Evolutionary conservation across 2,329 filamentous ascomycete species (phyloP).

Genomic region (Claviceps sp.): DNA sequence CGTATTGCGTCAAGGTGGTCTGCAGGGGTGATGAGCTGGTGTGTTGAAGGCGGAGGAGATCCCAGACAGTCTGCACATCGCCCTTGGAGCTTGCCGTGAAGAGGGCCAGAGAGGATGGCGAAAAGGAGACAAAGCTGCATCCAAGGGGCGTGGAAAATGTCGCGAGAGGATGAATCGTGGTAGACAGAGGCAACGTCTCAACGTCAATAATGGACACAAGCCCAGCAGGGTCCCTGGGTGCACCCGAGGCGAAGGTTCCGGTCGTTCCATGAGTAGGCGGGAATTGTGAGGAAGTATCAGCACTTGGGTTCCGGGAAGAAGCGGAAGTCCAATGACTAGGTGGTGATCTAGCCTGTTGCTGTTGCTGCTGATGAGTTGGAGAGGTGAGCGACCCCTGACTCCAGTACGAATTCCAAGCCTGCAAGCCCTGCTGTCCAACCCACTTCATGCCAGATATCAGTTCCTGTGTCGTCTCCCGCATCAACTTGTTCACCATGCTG

Average conservation of each 20-base stretch:
- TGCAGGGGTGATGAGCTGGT: constrained; percentile 49
- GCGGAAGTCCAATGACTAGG: constrained; percentile 34
- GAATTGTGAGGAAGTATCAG: constrained; percentile 33
- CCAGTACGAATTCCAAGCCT: constrained; percentile 73
- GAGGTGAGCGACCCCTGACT: constrained; percentile 36
- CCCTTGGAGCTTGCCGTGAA: constrained; percentile 73
- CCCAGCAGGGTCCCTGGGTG: constrained; percentile 49
- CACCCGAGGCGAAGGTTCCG: constrained; percentile 41
- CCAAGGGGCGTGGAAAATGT: constrained; percentile 61
- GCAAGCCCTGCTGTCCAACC: constrained; percentile 63
- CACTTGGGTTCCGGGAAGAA: background rate
- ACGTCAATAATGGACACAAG: constrained; percentile 65
- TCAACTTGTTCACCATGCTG: constrained; percentile 60
- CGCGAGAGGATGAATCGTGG: constrained; percentile 47
- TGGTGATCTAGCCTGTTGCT: constrained; percentile 25
- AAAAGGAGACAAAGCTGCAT: constrained; percentile 70
- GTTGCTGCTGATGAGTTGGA: constrained; percentile 16
- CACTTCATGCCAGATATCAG: constrained; percentile 62
- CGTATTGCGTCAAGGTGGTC: constrained; percentile 29
- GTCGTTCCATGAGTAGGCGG: constrained; percentile 52
- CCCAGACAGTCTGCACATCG: constrained; percentile 75
- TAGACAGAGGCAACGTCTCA: constrained; percentile 40
- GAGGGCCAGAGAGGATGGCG: constrained; percentile 57
- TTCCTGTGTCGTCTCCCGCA: constrained; percentile 68
- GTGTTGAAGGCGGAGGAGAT: constrained; percentile 53